These are phyloP conservation scores for Phoma sp. DNA, from an alignment of 2,329 filamentous ascomycete genomes.

Conservation along the genomic window DNA sequence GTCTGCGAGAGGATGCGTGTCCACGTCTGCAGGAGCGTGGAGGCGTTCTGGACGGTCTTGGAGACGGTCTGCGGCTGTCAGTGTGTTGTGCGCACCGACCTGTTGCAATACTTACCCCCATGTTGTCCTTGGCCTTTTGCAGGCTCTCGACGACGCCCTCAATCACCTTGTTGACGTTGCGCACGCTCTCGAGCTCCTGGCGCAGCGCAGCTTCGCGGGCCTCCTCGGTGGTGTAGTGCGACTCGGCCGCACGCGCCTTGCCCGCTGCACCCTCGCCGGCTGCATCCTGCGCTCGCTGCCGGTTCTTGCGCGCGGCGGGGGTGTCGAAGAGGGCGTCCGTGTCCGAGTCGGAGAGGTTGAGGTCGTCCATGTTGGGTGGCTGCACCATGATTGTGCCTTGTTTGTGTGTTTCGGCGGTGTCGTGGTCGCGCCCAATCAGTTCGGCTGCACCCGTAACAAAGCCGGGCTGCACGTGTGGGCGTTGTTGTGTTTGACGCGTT, in stretches of 20 bases:
- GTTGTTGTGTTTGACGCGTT: constrained; percentile 38
- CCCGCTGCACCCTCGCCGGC: constrained; percentile 50
- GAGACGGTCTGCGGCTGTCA: constrained; percentile 72
- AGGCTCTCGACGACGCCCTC: constrained; percentile 78
- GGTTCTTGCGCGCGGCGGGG: constrained; percentile 55
- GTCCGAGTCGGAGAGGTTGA: constrained; percentile 63
- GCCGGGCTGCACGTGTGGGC: constrained; percentile 14
- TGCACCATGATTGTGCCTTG: constrained; percentile 29
- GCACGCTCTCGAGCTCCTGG: constrained; percentile 81
- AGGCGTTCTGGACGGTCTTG: constrained; percentile 84
- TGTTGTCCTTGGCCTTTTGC: constrained; percentile 76
- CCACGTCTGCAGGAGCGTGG: constrained; percentile 92
- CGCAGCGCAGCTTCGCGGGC: constrained; percentile 76
- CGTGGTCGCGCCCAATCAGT: constrained; percentile 9
- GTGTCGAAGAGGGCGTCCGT: constrained; percentile 65
- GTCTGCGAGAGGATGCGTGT: constrained; percentile 95
- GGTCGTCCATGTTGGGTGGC: constrained; percentile 59
- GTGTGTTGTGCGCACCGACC: not conserved
- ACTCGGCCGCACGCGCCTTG: constrained; percentile 54
- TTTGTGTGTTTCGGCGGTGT: not conserved
- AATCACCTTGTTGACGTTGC: constrained; percentile 86
- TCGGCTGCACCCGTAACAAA: no score
- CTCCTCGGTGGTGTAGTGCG: constrained; percentile 69
- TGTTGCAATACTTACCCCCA: constrained; percentile 65
- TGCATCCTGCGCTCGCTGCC: constrained; percentile 47